Conservation (phyloP, 768 basidiomycete species). For the Pleurotus sapidus region DNA sequence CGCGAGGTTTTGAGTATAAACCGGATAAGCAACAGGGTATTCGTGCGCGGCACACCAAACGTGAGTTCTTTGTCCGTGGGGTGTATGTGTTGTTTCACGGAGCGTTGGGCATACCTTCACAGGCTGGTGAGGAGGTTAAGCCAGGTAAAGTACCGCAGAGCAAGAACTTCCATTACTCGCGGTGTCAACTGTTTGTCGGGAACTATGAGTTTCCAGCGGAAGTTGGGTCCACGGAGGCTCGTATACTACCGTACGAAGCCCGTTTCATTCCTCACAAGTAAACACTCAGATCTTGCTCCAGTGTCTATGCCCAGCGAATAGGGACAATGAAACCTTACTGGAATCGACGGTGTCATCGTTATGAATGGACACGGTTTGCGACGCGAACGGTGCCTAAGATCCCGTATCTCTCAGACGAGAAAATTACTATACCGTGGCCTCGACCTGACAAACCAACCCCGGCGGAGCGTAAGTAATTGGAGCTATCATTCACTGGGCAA, state of each 20-base stretch:
- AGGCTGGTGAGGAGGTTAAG: conserved; percentile 20
- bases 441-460: conserved; percentile 36
- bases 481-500: neutral
- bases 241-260: conserved; percentile 44
- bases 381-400: conserved; percentile 59
- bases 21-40: conserved; percentile 66
- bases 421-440: conserved; percentile 72
- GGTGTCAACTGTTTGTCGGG: conserved; percentile 77
- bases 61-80: conserved; percentile 15
- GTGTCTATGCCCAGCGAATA: conserved; percentile 76
- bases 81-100: neutral
- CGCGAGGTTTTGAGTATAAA: conserved; percentile 76
- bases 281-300: conserved; percentile 23
- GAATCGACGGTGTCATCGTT: conserved; percentile 52
- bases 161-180: conserved; percentile 70
- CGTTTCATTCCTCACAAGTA: neutral
- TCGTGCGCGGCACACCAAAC: conserved; percentile 43
- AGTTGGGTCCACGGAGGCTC: conserved; percentile 30
- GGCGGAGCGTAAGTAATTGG: conserved; percentile 38
- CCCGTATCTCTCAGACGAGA: conserved; percentile 36
- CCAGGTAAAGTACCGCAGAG: conserved; percentile 29
- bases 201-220: conserved; percentile 57
- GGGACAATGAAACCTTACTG: conserved; percentile 60
- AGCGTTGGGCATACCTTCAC: neutral
- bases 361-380: conserved; percentile 73